A percentile compares a stretch with the other conserved stretches of the same genome.
Conservation (phyloP, 1,284 basidiomycete species). For the Ustilago crameri region DNA sequence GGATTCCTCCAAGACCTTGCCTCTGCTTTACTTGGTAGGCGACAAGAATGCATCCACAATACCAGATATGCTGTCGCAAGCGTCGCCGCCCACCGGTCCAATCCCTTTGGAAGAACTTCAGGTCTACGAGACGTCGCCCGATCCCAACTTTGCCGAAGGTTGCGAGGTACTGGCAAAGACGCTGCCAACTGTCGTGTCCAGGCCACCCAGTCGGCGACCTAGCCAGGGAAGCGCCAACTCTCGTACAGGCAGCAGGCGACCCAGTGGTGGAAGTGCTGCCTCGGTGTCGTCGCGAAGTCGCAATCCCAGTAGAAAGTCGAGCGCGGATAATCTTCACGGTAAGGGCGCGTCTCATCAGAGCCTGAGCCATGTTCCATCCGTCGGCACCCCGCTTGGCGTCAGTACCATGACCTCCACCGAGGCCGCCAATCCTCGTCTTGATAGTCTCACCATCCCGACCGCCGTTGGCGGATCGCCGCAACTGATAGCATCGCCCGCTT, state of each 20-base stretch:
- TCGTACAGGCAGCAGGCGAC: conserved; percentile 29
- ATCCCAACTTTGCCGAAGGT: conserved; percentile 48
- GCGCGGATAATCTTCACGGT: conserved; percentile 16
- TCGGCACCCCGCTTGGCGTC: conserved; percentile 40
- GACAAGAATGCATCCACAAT: conserved; percentile 60
- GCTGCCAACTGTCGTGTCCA: conserved; percentile 41
- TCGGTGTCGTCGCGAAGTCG: conserved; percentile 8
- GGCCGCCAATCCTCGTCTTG: conserved; percentile 16
- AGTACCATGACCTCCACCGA: conserved; percentile 45
- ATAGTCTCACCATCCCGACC: conserved; percentile 10
- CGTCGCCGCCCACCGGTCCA: conserved; percentile 27
- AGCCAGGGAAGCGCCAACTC: conserved; percentile 35
- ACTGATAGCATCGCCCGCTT: conserved; percentile 31
- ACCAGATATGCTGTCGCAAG: conserved; percentile 45
- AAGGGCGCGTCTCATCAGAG: conserved; percentile 10
- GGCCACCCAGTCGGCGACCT: conserved; percentile 35
- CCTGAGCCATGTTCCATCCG: conserved; percentile 39
- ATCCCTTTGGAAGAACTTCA: conserved; percentile 51
- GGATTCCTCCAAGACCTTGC: conserved; percentile 12
- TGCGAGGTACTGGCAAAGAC: conserved; percentile 48
- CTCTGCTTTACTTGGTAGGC: conserved; percentile 61
- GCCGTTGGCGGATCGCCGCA: conserved; percentile 33
- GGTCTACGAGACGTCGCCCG: conserved; percentile 60
- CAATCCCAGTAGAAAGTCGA: conserved; percentile 29
- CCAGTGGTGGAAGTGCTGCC: conserved; percentile 31